Evolutionary conservation across 1,139 yeast genomes (phyloP).

Genomic region (Kodamaea plutei): DNA sequence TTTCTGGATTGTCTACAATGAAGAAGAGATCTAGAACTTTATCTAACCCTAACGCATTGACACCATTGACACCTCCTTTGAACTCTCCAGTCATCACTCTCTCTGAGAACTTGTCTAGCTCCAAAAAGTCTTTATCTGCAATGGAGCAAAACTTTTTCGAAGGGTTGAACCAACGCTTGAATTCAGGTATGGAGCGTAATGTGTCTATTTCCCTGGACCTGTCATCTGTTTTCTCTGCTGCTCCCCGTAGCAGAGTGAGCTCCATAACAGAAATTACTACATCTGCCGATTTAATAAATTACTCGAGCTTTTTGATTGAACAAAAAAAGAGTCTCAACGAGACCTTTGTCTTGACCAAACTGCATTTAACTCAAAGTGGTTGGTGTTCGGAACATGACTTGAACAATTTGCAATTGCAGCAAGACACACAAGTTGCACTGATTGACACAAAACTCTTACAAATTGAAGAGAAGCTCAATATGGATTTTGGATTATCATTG

Average conservation of each 20-base stretch:
- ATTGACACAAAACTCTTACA: conserved; percentile 31
- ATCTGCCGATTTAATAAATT: conserved; percentile 32
- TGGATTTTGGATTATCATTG: conserved; percentile 23
- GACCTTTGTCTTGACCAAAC: conserved; percentile 35
- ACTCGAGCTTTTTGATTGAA: conserved; percentile 26
- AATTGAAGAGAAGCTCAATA: conserved; percentile 29
- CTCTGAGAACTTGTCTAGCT: conserved; percentile 31
- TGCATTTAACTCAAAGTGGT: conserved; percentile 34
- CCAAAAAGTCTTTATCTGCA: conserved; percentile 27
- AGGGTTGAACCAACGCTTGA: conserved; percentile 13
- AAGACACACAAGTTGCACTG: conserved; percentile 28
- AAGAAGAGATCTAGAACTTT: conserved; percentile 10
- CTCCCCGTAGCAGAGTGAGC: conserved; percentile 11
- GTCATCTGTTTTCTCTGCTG: conserved; percentile 2
- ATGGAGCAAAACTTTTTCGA: conserved; percentile 40
- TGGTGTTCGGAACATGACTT: conserved; percentile 47
- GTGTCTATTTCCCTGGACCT: conserved; percentile 4
- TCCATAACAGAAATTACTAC: conserved; percentile 25
- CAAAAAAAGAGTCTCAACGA: conserved; percentile 32
- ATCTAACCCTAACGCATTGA: conserved; percentile 14
- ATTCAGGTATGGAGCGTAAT: conserved; percentile 3
- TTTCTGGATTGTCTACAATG: not conserved
- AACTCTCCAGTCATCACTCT: conserved; percentile 41
- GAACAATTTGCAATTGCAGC: conserved; percentile 37
- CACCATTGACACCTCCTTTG: conserved; percentile 34